Percentiles rank a stretch among this genome's conserved stretches.
Conservation (phyloP, 2,329 filamentous ascomycete genomes). For the Ramularia endophylla region DNA sequence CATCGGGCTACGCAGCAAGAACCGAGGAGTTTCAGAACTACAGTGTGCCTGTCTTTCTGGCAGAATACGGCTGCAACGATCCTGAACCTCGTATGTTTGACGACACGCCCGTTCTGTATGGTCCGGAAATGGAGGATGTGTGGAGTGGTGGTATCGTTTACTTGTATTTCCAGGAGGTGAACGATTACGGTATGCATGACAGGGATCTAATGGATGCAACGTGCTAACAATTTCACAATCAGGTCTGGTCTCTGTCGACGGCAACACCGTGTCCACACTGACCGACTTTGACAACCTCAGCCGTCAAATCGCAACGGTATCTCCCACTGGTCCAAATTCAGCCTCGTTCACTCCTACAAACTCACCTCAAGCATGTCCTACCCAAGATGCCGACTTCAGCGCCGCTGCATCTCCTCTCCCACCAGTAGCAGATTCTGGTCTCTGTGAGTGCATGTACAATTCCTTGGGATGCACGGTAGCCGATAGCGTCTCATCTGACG, state of each 20-base stretch:
- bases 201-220: neutral
- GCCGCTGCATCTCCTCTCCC: constrained; percentile 63
- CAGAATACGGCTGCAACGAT: constrained; percentile 93
- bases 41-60: constrained; percentile 93
- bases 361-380: constrained; percentile 66
- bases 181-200: constrained; percentile 62
- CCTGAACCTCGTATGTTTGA: constrained; percentile 68
- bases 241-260: constrained; percentile 61
- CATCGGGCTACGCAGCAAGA: constrained; percentile 74
- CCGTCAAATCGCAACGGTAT: constrained; percentile 61
- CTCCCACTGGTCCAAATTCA: constrained; percentile 59
- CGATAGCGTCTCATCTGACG: constrained; percentile 49
- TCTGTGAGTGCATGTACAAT: constrained; percentile 81
- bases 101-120: constrained; percentile 77
- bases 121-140: constrained; percentile 70
- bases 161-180: constrained; percentile 91
- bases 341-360: constrained; percentile 65
- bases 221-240: constrained; percentile 14
- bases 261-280: constrained; percentile 58
- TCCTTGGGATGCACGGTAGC: constrained; percentile 65
- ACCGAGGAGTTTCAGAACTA: constrained; percentile 81
- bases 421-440: constrained; percentile 68
- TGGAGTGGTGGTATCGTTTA: constrained; percentile 97
- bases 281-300: constrained; percentile 69
- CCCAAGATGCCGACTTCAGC: constrained; percentile 58